These are phyloP conservation scores for Fulvia fulva DNA, from an alignment of 2,329 filamentous ascomycete genomes.

Conservation along the genomic window DNA sequence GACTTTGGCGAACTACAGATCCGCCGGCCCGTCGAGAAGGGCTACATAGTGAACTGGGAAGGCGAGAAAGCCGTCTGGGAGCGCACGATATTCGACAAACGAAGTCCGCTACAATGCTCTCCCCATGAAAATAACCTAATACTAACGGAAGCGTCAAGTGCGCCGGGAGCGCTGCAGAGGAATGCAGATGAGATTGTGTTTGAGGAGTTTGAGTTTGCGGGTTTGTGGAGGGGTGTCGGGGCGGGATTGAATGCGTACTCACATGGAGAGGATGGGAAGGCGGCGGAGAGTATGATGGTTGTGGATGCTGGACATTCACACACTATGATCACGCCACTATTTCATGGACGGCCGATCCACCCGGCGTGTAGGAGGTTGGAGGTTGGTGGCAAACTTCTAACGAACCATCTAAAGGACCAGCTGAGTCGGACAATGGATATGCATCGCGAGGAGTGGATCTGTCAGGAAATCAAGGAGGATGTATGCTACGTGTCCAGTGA, in stretches of 20 bases:
- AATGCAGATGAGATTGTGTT: conserved; percentile 97
- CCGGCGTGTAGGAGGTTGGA: conserved; percentile 79
- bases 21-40: conserved; percentile 85
- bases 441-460: conserved; percentile 86
- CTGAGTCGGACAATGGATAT: conserved; percentile 94
- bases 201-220: conserved; percentile 90
- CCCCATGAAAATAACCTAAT: conserved; percentile 78
- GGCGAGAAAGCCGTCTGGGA: conserved; percentile 95
- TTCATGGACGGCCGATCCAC: conserved; percentile 76
- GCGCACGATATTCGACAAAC: conserved; percentile 69
- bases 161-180: conserved; percentile 72
- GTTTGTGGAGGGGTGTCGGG: conserved; percentile 62
- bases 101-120: conserved; percentile 53
- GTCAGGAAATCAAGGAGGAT: conserved; percentile 93
- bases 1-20: conserved; percentile 90
- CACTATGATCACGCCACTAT: conserved; percentile 82
- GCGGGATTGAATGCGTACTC: conserved; percentile 28
- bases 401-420: conserved; percentile 85
- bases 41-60: conserved; percentile 95
- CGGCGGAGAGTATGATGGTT: conserved; percentile 62
- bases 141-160: conserved; percentile 81
- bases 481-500: conserved; percentile 65
- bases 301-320: conserved; percentile 92
- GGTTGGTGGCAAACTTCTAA: conserved; percentile 86
- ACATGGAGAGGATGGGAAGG: neutral